Conservation (phyloP, 2,329 filamentous ascomycete species). For the Fusarium algeriense region DNA sequence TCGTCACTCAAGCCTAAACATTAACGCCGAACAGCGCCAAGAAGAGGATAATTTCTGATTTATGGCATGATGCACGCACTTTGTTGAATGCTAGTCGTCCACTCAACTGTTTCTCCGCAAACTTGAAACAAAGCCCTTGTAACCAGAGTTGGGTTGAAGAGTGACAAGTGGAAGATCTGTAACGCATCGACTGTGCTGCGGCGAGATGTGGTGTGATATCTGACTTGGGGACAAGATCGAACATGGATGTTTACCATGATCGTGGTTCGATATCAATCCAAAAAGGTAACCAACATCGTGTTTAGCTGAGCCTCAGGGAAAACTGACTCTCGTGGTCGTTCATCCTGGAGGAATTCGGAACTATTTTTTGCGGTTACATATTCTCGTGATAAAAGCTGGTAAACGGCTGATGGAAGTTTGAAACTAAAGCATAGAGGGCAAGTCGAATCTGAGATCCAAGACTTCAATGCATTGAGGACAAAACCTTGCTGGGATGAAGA, state of each 20-base stretch:
- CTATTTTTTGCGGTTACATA: constrained; percentile 1
- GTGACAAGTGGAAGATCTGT: constrained; percentile 31
- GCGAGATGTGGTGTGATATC: constrained; percentile 44
- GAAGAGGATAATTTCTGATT: constrained; percentile 18
- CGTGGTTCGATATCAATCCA: constrained; percentile 40
- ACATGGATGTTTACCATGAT: constrained; percentile 33
- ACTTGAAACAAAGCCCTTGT: constrained; percentile 40
- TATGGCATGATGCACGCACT: constrained; percentile 33
- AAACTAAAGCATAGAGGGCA: constrained; percentile 16
- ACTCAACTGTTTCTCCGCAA: constrained; percentile 15
- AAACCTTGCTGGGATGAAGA: constrained; percentile 37
- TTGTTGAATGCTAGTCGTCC: constrained; percentile 15
- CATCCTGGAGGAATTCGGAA: constrained; percentile 9
- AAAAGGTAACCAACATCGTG: constrained; percentile 16
- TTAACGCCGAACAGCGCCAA: constrained; percentile 20
- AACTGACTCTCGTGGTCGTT: not conserved
- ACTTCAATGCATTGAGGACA: constrained; percentile 20
- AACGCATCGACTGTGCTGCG: constrained; percentile 22
- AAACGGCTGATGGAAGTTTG: constrained; percentile 13
- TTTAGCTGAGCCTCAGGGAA: constrained; percentile 9
- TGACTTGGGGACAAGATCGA: constrained; percentile 29
- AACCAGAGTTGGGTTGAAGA: not conserved
- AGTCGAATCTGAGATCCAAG: constrained; percentile 33
- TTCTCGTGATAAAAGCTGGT: constrained; percentile 1
- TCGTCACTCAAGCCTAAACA: constrained; percentile 5